These are phyloP conservation scores for Iberis pinnata DNA, from an alignment of 345 rosid genomes.

Conservation along the genomic window DNA sequence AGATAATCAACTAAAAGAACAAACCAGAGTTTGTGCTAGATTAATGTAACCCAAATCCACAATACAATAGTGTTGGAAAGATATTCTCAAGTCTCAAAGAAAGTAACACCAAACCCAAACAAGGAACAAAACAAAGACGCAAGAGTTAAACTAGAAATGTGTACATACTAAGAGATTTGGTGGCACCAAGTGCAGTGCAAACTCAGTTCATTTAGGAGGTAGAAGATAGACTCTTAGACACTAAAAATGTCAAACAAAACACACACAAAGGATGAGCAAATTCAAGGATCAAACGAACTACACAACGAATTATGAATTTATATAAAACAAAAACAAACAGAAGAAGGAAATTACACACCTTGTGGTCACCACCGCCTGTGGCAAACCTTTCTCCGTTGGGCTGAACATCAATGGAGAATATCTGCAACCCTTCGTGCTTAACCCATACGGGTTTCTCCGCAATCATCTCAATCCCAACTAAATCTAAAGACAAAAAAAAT, in stretches of 20 bases:
- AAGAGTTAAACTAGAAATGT: neutral
- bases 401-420: slow-evolving; percentile 94
- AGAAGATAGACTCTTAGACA: no score
- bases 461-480: slow-evolving; percentile 46
- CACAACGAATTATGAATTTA: neutral
- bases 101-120: neutral
- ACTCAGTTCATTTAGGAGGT: no score
- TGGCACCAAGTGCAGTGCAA: no score
- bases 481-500: neutral
- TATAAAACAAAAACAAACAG: no score
- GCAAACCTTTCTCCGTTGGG: slow-evolving; percentile 96
- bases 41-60: neutral
- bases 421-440: slow-evolving; percentile 94
- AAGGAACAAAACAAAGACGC: neutral
- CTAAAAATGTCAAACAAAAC: no score
- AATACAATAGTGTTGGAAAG: neutral
- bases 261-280: no score
- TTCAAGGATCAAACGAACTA: slow-evolving; percentile 3
- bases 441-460: slow-evolving; percentile 97
- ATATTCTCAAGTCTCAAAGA: neutral
- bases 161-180: neutral
- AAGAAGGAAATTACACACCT: slow-evolving; percentile 42
- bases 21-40: neutral
- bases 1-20: neutral
- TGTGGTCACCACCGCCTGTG: slow-evolving; percentile 98